These are phyloP conservation scores for Tephrocybe sp. DNA, from an alignment of 768 basidiomycete species.

Conservation along the genomic window DNA sequence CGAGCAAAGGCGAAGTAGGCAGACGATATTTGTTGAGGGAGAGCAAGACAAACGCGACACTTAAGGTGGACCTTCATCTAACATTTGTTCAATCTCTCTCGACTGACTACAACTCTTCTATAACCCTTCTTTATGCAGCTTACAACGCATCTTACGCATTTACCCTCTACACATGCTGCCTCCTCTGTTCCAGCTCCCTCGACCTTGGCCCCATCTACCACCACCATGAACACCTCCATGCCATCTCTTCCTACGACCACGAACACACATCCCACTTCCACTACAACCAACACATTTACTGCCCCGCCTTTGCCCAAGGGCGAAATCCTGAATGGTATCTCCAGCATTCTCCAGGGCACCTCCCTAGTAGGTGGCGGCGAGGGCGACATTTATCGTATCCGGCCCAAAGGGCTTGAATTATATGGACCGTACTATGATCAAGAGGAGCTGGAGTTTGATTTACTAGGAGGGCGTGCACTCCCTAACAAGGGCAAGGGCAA, in stretches of 20 bases:
- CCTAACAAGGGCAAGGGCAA: not conserved
- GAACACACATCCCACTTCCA: conserved; percentile 4
- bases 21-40: conserved; percentile 68
- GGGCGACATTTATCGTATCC: conserved; percentile 51
- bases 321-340: conserved; percentile 70
- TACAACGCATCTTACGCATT: conserved; percentile 50
- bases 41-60: conserved; percentile 78
- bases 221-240: not conserved
- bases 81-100: too few relatives aligned
- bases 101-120: not conserved
- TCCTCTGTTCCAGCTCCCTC: conserved; percentile 11
- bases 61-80: conserved; percentile 72
- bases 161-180: conserved; percentile 7
- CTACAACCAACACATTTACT: conserved; percentile 35
- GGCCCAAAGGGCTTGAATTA: conserved; percentile 51
- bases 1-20: conserved; percentile 55
- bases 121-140: conserved; percentile 43
- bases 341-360: conserved; percentile 45
- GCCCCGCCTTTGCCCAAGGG: conserved; percentile 71
- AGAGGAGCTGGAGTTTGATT: conserved; percentile 35
- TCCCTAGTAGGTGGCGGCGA: conserved; percentile 26
- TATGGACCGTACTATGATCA: conserved; percentile 39
- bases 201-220: conserved; percentile 2
- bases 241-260: not conserved
- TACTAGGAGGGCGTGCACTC: conserved; percentile 26